phyloP scores from a whole-genome alignment of 768 basidiomycete species.

The Cantharellus anzutake region DNA sequence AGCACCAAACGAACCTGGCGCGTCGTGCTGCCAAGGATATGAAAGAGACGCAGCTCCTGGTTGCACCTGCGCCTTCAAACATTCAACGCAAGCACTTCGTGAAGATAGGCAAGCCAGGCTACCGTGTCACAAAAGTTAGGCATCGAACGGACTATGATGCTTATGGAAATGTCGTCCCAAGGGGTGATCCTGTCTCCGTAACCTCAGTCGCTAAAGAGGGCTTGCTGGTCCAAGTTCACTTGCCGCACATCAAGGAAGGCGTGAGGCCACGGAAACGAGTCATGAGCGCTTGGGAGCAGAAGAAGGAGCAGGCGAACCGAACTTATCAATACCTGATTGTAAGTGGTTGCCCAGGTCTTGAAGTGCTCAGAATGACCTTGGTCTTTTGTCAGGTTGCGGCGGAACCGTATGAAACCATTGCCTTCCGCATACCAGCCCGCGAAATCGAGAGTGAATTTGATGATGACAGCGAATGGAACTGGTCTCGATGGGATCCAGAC shows the following conservation, averaged over 20 bases:
- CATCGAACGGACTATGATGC: conserved; percentile 29
- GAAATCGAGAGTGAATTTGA: conserved; percentile 72
- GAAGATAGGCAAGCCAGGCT: conserved; percentile 92
- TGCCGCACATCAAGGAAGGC: conserved; percentile 81
- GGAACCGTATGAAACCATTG: conserved; percentile 98
- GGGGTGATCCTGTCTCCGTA: conserved; percentile 19
- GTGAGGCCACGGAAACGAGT: conserved; percentile 75
- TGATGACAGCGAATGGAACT: conserved; percentile 82
- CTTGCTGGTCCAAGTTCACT: conserved; percentile 91
- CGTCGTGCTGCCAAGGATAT: conserved; percentile 93
- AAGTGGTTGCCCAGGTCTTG: conserved; percentile 18
- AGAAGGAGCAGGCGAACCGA: conserved; percentile 84
- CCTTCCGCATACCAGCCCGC: conserved; percentile 93
- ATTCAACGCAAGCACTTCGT: conserved; percentile 88
- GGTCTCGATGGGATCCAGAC: conserved; percentile 99
- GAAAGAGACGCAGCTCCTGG: conserved; percentile 81
- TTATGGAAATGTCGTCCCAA: conserved; percentile 5
- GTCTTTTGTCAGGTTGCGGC: conserved; percentile 63
- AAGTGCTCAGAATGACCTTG: not conserved
- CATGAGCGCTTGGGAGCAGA: conserved; percentile 98
- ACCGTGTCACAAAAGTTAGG: conserved; percentile 91
- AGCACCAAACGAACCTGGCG: conserved; percentile 96
- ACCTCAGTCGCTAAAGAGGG: conserved; percentile 64
- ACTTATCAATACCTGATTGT: conserved; percentile 96
- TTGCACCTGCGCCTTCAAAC: conserved; percentile 58